Evolutionary conservation across 73 alveolate genomes (phyloP), one percentile per base, ranked within the genome.

Genomic region (Tetrahymena borealis): DNA sequence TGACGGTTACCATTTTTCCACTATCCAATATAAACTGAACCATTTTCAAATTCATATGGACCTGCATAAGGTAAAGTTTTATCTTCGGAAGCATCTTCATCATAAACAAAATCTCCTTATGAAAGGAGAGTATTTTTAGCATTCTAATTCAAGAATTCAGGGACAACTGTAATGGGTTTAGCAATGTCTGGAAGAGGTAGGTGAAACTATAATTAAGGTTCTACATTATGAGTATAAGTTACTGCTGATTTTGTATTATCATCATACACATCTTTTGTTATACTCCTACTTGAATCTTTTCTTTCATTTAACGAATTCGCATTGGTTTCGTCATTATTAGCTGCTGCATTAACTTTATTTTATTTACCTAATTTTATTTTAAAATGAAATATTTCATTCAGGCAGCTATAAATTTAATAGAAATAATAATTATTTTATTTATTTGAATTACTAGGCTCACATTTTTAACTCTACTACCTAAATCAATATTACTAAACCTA

Each of bases 1-100:
- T 96, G 98, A 40, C 97, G 43, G 78, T 96, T 92, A 93, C 97
- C 96, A 39, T 94, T 35, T 36, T 96, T 95, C 99, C 99, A 97
- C 91, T 97, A 96, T 10, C 99, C 99, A 90, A 91, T 85, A 94
- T 97, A 97, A 78, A 94, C 96, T 32, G 97, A 95, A 60, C 97
- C 97, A 40, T 96, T 95, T 39, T 94, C 97, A 32, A 94, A 90
- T 40, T 94, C 92, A 78, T 91, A 90, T 2, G 96, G 96, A n/a
- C 95, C 96, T 39, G 78, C 43, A 39, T 38, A 33, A 6, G 95
- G 95, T 39, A 93, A 85, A 8, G 37, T 79, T 77, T 93, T 93
- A 39, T 39, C 60, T 32, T 93, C 95, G 18, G 60, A 40, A 33
- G 43, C 38, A 41, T 93, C 95, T 43, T 93, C 78, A 93, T 93